Conservation (phyloP, 2,329 filamentous ascomycete species). For the Beauveria medogensis region DNA sequence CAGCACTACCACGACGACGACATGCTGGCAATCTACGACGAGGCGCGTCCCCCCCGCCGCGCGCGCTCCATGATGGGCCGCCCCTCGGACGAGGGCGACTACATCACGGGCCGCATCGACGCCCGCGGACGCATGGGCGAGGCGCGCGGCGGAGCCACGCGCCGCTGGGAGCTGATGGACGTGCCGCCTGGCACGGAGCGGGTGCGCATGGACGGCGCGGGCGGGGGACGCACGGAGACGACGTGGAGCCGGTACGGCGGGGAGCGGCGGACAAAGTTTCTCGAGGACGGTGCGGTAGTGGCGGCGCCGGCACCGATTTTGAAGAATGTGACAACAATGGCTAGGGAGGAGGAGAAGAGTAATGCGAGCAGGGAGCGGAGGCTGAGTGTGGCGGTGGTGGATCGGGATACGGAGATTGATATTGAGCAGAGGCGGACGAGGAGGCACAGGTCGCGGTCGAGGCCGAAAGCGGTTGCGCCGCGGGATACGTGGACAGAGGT, state of each 20-base stretch:
- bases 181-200: conserved; percentile 76
- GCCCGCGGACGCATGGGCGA: conserved; percentile 61
- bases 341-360: conserved; percentile 20
- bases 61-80: conserved; percentile 43
- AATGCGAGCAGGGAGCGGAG: conserved; percentile 25
- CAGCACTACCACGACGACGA: conserved; percentile 34
- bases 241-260: conserved; percentile 76
- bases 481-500: conserved; percentile 92
- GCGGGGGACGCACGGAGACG: conserved; percentile 67
- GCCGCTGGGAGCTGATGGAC: conserved; percentile 75
- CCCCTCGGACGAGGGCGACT: conserved; percentile 46
- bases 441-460: conserved; percentile 39
- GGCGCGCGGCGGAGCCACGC: conserved; percentile 64
- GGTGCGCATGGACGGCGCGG: conserved; percentile 73
- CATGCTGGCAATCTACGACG: conserved; percentile 49
- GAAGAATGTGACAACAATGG: conserved; percentile 5
- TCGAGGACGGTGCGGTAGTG: conserved; percentile 46
- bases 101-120: conserved; percentile 48
- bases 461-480: conserved; percentile 34
- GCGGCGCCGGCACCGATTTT: conserved; percentile 13
- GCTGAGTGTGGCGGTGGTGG: conserved; percentile 39
- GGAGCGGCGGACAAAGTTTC: conserved; percentile 64
- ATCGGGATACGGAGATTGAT: conserved; percentile 40
- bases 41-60: conserved; percentile 34
- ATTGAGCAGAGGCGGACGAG: conserved; percentile 38